phyloP scores from a whole-genome alignment of 1,284 basidiomycete species.

The Ustilago esculenta region DNA sequence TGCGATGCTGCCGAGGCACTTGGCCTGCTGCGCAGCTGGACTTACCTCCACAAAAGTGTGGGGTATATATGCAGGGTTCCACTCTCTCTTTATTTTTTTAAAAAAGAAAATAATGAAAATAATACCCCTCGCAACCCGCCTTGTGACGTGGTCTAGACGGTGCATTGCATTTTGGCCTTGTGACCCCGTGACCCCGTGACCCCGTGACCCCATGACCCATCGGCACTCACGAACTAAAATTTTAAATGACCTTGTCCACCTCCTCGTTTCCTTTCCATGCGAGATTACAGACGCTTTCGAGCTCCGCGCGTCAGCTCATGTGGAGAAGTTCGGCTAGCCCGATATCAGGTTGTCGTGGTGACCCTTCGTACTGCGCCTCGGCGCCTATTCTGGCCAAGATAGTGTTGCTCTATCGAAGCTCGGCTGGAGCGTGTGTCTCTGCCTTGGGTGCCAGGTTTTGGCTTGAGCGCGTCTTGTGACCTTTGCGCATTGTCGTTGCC shows the following conservation, averaged over 20 bases:
- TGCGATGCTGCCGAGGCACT: constrained; percentile 14
- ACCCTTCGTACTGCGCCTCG: too few relatives aligned
- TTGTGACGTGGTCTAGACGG: constrained; percentile 27
- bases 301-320: too few relatives aligned
- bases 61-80: constrained; percentile 41
- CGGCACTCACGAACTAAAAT: too few relatives aligned
- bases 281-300: constrained; percentile 13
- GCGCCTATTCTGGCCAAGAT: too few relatives aligned
- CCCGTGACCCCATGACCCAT: constrained; percentile 18
- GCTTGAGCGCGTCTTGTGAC: constrained; percentile 34
- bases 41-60: constrained; percentile 19
- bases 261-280: constrained; percentile 5
- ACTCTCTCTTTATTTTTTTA: constrained; percentile 7
- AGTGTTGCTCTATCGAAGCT: too few relatives aligned
- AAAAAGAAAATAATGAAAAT: too few relatives aligned
- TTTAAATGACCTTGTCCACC: too few relatives aligned
- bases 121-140: neutral
- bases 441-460: neutral
- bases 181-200: constrained; percentile 28
- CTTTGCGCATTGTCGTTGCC: constrained; percentile 1
- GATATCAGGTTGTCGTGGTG: too few relatives aligned
- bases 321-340: too few relatives aligned
- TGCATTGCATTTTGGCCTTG: constrained; percentile 5
- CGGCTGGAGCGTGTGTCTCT: too few relatives aligned
- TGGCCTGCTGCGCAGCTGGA: constrained; percentile 4